These are phyloP conservation scores for Lasiosphaeria ovina DNA, from an alignment of 495 filamentous ascomycete species.

Conservation along the genomic window DNA sequence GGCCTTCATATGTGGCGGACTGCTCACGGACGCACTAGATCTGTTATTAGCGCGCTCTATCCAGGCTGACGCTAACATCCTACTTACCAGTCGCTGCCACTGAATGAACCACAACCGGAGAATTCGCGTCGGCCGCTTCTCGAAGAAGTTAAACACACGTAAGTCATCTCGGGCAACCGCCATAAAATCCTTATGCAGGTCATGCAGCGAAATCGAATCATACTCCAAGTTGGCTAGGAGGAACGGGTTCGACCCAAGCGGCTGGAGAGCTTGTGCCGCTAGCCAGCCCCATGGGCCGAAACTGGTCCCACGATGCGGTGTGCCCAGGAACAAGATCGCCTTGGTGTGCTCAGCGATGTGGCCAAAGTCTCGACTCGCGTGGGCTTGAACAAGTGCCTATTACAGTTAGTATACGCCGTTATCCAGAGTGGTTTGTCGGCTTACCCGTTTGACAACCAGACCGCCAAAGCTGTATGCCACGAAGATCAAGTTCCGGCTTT, in stretches of 20 bases:
- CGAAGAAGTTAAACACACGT: constrained; percentile 15
- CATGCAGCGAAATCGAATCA: constrained; percentile 19
- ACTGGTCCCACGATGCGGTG: constrained; percentile 23
- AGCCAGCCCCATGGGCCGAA: constrained; percentile 21
- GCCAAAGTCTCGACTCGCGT: constrained; percentile 12
- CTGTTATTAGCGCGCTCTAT: constrained; percentile 9
- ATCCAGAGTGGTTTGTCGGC: constrained; percentile 6
- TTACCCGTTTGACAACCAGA: constrained; percentile 24
- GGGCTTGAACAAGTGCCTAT: constrained; percentile 21
- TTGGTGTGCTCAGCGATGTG: constrained; percentile 18
- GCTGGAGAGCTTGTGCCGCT: constrained; percentile 15
- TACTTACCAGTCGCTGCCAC: constrained; percentile 13
- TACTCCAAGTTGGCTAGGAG: constrained; percentile 21
- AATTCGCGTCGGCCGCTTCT: constrained; percentile 14
- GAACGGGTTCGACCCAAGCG: constrained; percentile 22
- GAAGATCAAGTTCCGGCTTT: constrained; percentile 19
- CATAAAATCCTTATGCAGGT: constrained; percentile 18
- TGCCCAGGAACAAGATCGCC: constrained; percentile 25
- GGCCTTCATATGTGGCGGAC: constrained; percentile 17
- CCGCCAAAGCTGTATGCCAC: constrained; percentile 24
- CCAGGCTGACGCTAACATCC: background rate
- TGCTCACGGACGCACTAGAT: constrained; percentile 14
- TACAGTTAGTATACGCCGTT: constrained; percentile 3
- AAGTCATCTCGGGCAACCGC: constrained; percentile 3
- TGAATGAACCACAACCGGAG: constrained; percentile 8